Evolutionary conservation across 192 early-diverging fungal genomes (phyloP), one percentile per base, ranked within the genome.

Genomic region (Cladochytrium replicatum): DNA sequence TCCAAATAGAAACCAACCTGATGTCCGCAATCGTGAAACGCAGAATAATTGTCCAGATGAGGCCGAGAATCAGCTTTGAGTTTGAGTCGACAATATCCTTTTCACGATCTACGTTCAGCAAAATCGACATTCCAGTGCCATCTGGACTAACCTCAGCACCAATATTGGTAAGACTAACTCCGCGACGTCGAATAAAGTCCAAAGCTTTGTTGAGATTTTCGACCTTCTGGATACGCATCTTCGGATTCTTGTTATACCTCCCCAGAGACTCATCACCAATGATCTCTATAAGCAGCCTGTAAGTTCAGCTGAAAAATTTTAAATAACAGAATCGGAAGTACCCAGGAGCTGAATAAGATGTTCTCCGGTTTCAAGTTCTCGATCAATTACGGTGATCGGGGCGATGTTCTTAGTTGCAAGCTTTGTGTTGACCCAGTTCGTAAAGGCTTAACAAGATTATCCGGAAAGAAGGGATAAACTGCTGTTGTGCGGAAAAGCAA

Each of bases 21-120:
- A 95, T 95, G 50, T 89, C 89, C 28, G 86, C 85, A 61, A 97
- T 97, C 21, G 89, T 87, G 61, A 97, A 97, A 54, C 94, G 80
- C 53, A 97, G 72, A 70, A 97, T 97, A 54, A 97, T 85, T 4
- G 83, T 89, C 94, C 94, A 97, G 50, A 97, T 87, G 78, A 97
- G 80, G 11, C 94, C 94, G 9, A 97, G 69, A 48, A 91, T 84
- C 54, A 97, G 77, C 72, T 96, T 97, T 28, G 64, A 50, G 68
- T 94, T 95, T 4, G 73, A 65, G 61, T 95, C 90, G 17, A 93
- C 91, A 60, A 97, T 96, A 75, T 97, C 94, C 49, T 61, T 26
- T 1, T 19, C 9, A 17, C 9, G 6, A 52, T 13, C 21, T 54
- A 7, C 47, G 41, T 25, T 41, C 41, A 4, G 45, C n/a, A 47